A percentile compares a stretch with the other conserved stretches of the same genome.
These are phyloP conservation scores for Naegleria gruberi DNA, from an alignment of 208 protist species.

Conservation along the genomic window DNA sequence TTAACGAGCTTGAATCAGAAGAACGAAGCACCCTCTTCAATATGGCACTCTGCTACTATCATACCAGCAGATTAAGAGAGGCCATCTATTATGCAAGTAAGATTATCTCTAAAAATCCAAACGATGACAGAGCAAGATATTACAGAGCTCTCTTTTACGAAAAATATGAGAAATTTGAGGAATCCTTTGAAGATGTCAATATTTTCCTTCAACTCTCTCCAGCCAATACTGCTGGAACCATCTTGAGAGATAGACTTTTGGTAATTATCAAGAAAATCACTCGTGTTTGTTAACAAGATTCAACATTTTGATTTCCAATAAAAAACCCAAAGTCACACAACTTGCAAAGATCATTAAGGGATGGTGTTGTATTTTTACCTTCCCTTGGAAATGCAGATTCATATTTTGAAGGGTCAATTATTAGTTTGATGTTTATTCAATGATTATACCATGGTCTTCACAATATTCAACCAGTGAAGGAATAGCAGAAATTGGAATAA, in stretches of 20 bases:
- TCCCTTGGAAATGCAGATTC: too few species aligned
- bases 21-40: background rate
- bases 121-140: background rate
- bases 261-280: background rate
- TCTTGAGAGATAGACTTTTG: background rate
- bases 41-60: background rate
- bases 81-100: background rate
- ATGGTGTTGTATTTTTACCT: too few species aligned
- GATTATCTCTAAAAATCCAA: background rate
- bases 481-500: too few species aligned
- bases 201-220: background rate
- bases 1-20: background rate
- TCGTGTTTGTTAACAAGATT: background rate
- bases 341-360: too few species aligned
- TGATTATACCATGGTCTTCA: too few species aligned
- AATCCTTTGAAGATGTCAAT: background rate
- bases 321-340: too few species aligned
- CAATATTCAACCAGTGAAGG: too few species aligned
- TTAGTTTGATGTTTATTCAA: too few species aligned
- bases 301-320: too few species aligned
- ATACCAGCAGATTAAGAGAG: background rate
- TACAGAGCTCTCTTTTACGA: background rate
- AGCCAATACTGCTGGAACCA: background rate
- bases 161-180: background rate
- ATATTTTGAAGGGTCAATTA: too few species aligned